Evolutionary conservation across 768 basidiomycete genomes (phyloP), one percentile per base, ranked within the genome.

Genomic region (Russula virescens): DNA sequence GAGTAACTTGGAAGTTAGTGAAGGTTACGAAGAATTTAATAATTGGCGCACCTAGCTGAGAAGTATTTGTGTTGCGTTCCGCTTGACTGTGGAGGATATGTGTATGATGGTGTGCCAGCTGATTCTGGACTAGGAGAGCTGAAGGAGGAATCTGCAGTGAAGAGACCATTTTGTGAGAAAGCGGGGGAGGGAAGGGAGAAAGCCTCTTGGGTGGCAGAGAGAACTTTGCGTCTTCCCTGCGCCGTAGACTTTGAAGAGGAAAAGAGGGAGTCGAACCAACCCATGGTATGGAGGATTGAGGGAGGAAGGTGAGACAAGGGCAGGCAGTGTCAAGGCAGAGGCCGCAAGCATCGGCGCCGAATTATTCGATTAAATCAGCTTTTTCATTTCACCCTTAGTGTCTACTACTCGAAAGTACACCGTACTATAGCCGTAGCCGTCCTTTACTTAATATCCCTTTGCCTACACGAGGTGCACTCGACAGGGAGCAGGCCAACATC

Each of bases 141-240:
- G 7, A 82, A 75, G 3, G 56, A 47, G 40, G 81, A 73, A 62
- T 84, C 82, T 62, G 81, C 75, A 66, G 78, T 81, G 78, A 84
- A 87, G 18, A 82, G 78, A 69, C 85, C 85, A 25, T 81, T 81
- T 69, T 83, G 83, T 35, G 80, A 66, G 63, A 79, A 76, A 59
- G 76, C 76, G 18, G 88, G 88, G 26, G 89, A 88, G 49, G 91
- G 89, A 38, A 96, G 79, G 53, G 89, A 88, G 75, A 95, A 95
- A 65, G 94, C 92, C 72, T 94, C 92, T 71, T 88, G 84, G 7
- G 93, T 94, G 18, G 84, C 84, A 35, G 83, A 83, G 67, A 94
- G 82, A 31, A 88, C 83, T 73, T 80, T 80, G 61, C 84, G 76
- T 38, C 78, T 69, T 64, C 78, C 79, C 69, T 81, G 79, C 26